These are phyloP conservation scores for Heracleum sosnowskyi DNA, from an alignment of 129 eudicot genomes.

Conservation along the genomic window DNA sequence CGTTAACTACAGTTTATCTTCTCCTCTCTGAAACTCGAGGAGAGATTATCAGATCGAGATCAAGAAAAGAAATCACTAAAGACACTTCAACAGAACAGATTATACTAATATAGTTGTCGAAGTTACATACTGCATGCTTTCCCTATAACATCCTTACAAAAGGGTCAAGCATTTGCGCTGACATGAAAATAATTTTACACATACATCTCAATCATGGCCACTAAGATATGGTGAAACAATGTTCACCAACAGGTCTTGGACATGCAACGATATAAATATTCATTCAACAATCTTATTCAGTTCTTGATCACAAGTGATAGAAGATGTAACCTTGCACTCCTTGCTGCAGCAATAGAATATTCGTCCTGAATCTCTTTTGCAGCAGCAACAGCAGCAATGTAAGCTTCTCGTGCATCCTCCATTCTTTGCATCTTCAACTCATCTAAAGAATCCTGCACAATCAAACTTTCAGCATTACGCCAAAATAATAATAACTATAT, in stretches of 20 bases:
- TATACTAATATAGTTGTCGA: neutral
- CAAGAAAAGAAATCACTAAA: neutral
- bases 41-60: neutral
- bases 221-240: constrained; percentile 1
- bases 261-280: neutral
- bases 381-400: constrained; percentile 62
- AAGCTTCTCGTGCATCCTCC: constrained; percentile 74
- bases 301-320: constrained; percentile 48
- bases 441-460: constrained; percentile 47
- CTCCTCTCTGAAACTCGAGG: neutral
- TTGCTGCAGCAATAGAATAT: constrained; percentile 63
- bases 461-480: neutral
- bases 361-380: constrained; percentile 85
- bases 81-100: neutral
- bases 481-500: neutral
- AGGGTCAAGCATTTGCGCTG: constrained; percentile 7
- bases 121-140: neutral
- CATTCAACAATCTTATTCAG: constrained; percentile 12
- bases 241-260: neutral
- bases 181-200: constrained; percentile 6
- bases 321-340: constrained; percentile 61
- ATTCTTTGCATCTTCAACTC: constrained; percentile 48
- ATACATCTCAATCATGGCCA: constrained; percentile 9
- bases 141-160: constrained; percentile 13
- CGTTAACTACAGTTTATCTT: neutral